A percentile compares a stretch with the other conserved stretches of the same genome.
Conservation (phyloP, 345 rosid species). For the Draba incana region DNA sequence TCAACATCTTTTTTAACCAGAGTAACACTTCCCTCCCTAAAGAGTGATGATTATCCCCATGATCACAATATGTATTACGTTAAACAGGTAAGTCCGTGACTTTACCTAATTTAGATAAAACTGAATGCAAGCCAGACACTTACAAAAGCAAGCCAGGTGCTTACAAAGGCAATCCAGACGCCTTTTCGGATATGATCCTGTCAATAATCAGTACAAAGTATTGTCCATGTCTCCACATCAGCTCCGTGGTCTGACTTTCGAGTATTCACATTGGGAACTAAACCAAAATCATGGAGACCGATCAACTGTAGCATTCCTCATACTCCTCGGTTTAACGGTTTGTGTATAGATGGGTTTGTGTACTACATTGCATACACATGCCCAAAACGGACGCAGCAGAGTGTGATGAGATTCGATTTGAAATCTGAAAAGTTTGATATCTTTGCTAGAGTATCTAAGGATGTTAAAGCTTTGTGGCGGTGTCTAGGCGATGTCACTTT, state of each 20-base stretch:
- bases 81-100: neutral
- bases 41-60: too few relatives aligned
- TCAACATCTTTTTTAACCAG: too few relatives aligned
- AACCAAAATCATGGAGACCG: neutral
- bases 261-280: constrained; percentile 3
- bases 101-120: too few relatives aligned
- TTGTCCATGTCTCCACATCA: neutral
- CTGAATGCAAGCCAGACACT: too few relatives aligned
- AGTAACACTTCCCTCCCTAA: too few relatives aligned
- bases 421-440: neutral
- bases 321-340: neutral
- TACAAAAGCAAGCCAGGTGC: too few relatives aligned
- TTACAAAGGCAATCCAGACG: neutral
- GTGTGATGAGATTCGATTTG: neutral
- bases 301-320: neutral
- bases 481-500: neutral
- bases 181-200: neutral
- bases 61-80: neutral
- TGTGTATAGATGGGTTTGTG: neutral
- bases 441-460: too few relatives aligned
- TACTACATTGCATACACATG: neutral
- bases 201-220: neutral
- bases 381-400: neutral
- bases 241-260: too few relatives aligned
- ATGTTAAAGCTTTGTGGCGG: too few relatives aligned